Base-by-base conservation (phyloP, 2,329 filamentous ascomycete species). In the Clarireedia paspali region DNA sequence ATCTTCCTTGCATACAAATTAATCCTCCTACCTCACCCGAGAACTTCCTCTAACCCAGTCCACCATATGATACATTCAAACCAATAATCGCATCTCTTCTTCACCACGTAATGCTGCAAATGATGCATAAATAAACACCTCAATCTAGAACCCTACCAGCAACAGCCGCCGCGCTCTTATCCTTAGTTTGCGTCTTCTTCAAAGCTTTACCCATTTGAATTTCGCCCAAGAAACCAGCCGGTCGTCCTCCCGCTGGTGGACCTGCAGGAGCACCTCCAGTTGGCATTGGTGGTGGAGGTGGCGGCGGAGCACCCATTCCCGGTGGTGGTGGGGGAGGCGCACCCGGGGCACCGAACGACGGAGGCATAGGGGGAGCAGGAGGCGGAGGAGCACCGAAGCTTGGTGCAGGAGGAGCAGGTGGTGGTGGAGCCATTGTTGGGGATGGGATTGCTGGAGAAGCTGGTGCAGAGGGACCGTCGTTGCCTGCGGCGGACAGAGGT, bases 141-240 rank as follows among this genome's bases (percentile, higher is more conserved):
- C 53, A 69, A 49, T 67, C 60, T 63, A 83, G 65, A 57, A 96
- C 91, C 59, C 84, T 82, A n/a, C 92, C 92, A 23, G 89, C 88
- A 57, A 85, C 77, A 52, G 84, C 71, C 51, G 89, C 80, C 48
- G 65, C 72, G 71, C 91, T 96, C 71, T 85, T 85, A 71, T 99
- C 94, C 71, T 89, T 91, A 1, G 94, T 97, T 70, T 86, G 76
- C 24, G 91, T 90, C 78, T 97, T 97, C 77, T 80, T 91, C 68
- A 99, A 75, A 2, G 83, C 72, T 71, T 72, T 91, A 45, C 94
- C 92, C 60, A 83, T 74, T 68, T 92, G 85, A 59, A 99, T 97
- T 70, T 96, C 83, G 57, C 84, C 85, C 61, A 99, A 72, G 66
- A 99, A 78, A 1, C 84, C 83, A 20, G 81, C 67, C 20, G 83